Conservation (phyloP, 2,329 filamentous ascomycete species). For the Diaporthe aspalathi region DNA sequence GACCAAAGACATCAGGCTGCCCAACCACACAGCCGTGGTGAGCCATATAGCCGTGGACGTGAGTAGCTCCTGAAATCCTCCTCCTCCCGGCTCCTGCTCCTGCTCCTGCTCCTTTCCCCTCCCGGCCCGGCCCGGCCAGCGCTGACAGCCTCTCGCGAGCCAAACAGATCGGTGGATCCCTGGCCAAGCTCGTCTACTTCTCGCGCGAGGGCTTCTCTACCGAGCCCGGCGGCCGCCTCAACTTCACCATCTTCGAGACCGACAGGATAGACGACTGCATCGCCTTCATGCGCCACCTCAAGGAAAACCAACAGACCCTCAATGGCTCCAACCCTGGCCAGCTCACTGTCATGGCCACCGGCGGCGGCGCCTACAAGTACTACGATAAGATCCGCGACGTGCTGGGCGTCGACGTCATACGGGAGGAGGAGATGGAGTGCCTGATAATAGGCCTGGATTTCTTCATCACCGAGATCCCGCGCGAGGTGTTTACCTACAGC, state of each 20-base stretch:
- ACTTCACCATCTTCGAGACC: constrained; percentile 97
- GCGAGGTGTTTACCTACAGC: constrained; percentile 97
- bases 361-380: constrained; percentile 95
- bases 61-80: constrained; percentile 53
- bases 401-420: constrained; percentile 85
- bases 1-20: constrained; percentile 93
- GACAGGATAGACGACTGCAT: constrained; percentile 94
- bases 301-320: constrained; percentile 81
- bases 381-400: constrained; percentile 90
- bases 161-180: constrained; percentile 89
- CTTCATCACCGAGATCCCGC: constrained; percentile 97
- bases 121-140: not conserved
- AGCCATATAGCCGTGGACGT: constrained; percentile 98
- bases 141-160: not conserved
- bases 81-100: no score
- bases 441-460: constrained; percentile 97
- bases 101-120: not conserved
- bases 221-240: constrained; percentile 87
- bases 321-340: constrained; percentile 79
- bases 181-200: constrained; percentile 98
- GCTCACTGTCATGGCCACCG: constrained; percentile 93
- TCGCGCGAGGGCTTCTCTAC: constrained; percentile 84
- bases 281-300: constrained; percentile 87
- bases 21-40: constrained; percentile 93
- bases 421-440: constrained; percentile 99